Base-by-base conservation (phyloP, 2,329 filamentous ascomycete genomes). In the Tolypocladium ophioglossoides region DNA sequence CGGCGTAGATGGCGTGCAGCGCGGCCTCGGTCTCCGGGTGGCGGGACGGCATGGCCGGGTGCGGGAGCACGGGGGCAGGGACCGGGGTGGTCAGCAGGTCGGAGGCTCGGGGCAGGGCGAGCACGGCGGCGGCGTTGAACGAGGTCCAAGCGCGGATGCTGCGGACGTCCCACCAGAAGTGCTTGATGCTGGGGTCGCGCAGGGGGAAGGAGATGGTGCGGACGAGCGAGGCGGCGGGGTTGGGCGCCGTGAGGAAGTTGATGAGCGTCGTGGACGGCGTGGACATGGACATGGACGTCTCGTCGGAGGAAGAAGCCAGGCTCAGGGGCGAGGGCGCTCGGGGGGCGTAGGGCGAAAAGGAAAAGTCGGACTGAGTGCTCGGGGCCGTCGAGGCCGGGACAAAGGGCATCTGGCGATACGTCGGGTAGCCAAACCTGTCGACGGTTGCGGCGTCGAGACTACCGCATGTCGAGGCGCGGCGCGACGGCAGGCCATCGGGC, bases 91-190 rank as follows among this genome's bases (percentile, higher is more conserved):
- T 83, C 55, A 96, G 82, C 24, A 95, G 81, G 24, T 81, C 77
- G 8, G 85, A 78, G 27, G 94, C 84, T 35, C 84, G 84, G 1
- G 86, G 87, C 48, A 95, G 83, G 7, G 82, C 76, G 60, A 86
- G 78, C 66, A 96, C 85, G 55, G 85, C 83, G 53, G 78, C 70
- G 12, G 88, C 74, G 59, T 82, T 89, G 79, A 96, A 96, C 61
- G 83, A 80, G 52, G 80, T 80, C 92, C 92, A 96, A 57, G 84
- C 80, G 58, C 89, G 84, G 60, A 96, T 77, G 67, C 95, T 92
- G 61, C 92, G 87, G 55, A 95, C 80, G 65, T 97, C 92, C 88
- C 90, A 96, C 92, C 92, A 97, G 70, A 92, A 96, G 74, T 95
- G 85, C 68, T 86, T 89, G 63, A 80, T 86, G 70, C 78, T 80